Percentiles rank a stretch among this genome's conserved stretches.
These are phyloP conservation scores for Fusarium sp. DNA, from an alignment of 2,329 filamentous ascomycete genomes.

Conservation along the genomic window DNA sequence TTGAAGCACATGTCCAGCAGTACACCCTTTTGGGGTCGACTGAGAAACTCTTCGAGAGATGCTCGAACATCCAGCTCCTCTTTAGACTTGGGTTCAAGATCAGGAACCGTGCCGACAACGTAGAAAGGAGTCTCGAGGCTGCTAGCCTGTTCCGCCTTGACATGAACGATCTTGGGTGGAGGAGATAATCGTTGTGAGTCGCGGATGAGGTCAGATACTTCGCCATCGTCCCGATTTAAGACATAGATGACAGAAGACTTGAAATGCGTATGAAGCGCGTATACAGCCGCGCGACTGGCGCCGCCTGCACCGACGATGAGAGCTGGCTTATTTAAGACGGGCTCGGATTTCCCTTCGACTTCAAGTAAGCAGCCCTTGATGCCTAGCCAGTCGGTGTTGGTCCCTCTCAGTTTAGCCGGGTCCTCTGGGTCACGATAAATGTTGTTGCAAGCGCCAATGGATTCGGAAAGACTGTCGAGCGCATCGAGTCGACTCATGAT, in stretches of 20 bases:
- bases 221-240: background rate
- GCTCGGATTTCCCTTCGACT: background rate
- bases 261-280: slow-evolving; percentile 9
- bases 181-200: background rate
- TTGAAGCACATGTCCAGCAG: slow-evolving; percentile 27
- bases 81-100: background rate
- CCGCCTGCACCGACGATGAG: slow-evolving; percentile 19
- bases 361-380: slow-evolving; percentile 15
- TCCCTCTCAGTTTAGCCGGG: background rate
- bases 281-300: slow-evolving; percentile 14
- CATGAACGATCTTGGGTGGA: background rate
- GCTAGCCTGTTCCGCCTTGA: slow-evolving; percentile 1
- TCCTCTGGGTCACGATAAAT: slow-evolving; percentile 13
- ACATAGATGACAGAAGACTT: slow-evolving; percentile 13
- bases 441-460: slow-evolving; percentile 11
- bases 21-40: slow-evolving; percentile 13
- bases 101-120: background rate
- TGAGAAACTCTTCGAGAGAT: background rate
- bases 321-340: slow-evolving; percentile 16
- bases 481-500: slow-evolving; percentile 7
- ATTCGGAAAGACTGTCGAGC: background rate
- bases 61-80: slow-evolving; percentile 5
- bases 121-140: slow-evolving; percentile 18
- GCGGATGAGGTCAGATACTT: background rate
- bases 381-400: background rate